Conservation (phyloP, 2,329 filamentous ascomycete species). For the Periconia digitata region DNA sequence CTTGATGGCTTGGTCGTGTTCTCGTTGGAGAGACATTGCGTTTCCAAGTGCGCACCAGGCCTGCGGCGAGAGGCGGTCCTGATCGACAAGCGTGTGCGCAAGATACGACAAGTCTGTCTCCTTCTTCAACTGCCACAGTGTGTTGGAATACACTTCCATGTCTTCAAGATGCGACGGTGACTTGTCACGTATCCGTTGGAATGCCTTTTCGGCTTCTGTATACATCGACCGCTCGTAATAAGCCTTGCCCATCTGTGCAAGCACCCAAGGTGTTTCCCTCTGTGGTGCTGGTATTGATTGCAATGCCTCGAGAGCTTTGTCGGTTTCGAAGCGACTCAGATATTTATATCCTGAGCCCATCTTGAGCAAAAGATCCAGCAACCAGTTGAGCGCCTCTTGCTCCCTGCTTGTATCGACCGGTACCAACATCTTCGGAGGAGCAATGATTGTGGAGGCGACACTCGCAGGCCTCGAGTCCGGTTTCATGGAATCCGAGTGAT, state of each 20-base stretch:
- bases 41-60: slow-evolving; percentile 97
- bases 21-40: slow-evolving; percentile 86
- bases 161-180: slow-evolving; percentile 84
- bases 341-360: slow-evolving; percentile 79
- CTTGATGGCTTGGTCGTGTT: slow-evolving; percentile 90
- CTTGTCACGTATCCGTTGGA: slow-evolving; percentile 74
- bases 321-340: slow-evolving; percentile 76
- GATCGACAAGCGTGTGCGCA: slow-evolving; percentile 84
- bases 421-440: slow-evolving; percentile 39
- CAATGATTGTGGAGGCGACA: slow-evolving; percentile 26
- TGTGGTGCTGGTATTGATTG: slow-evolving; percentile 70
- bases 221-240: slow-evolving; percentile 91
- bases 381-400: slow-evolving; percentile 73
- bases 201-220: slow-evolving; percentile 81
- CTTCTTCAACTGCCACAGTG: slow-evolving; percentile 96
- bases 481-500: slow-evolving; percentile 70
- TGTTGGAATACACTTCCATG: slow-evolving; percentile 97
- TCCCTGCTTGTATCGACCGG: slow-evolving; percentile 64
- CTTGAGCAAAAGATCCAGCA: slow-evolving; percentile 80
- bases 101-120: slow-evolving; percentile 91
- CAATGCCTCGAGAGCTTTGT: slow-evolving; percentile 75
- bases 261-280: slow-evolving; percentile 89
- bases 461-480: slow-evolving; percentile 52
- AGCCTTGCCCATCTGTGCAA: slow-evolving; percentile 86
- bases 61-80: slow-evolving; percentile 85